Base-by-base conservation (phyloP, 495 filamentous ascomycete genomes). In the Penicillium lividum region DNA sequence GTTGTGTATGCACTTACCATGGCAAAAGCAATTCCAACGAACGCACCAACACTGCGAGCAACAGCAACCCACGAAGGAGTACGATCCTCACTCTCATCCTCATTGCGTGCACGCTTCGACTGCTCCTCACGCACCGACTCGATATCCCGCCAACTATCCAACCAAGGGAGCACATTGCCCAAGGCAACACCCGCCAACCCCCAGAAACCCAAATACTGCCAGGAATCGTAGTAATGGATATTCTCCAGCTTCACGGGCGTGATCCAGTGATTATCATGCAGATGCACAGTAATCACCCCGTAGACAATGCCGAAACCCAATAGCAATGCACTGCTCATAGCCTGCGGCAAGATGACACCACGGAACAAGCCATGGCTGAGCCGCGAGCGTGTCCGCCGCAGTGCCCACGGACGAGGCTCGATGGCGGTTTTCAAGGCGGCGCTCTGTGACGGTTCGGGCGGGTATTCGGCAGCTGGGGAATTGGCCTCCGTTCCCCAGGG, bases 21-120 rank as follows among this genome's bases (percentile, higher is more conserved):
- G 16, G 94, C 94, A 77, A 96, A 98, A 18, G 92, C 92, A 71
- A 98, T 94, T 11, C 94, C 94, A 27, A 97, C 86, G 73, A 98
- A 97, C 15, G 91, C 92, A 38, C 94, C 95, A 43, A 98, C 86
- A 58, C 92, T 90, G 54, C 94, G 80, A 18, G 97, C 85, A 9
- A 89, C 89, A 31, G 89, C 83, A 42, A 86, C 86, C 93, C 91
- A 97, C 58, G 91, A 89, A 2, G 82, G 79, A 16, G 69, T 68
- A 9, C 70, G 72, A 5, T 78, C 68, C 27, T 59, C 66, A 52
- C 60, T 63, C 5, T 67, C 69, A 15, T 69, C 64, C 22, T 70
- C 64, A 52, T 54, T 69, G 36, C 48, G 58, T 33, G 58, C 63
- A 47, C 53, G 60, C 58, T 63, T 72, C 2, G 62, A 18, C 43